Evolutionary conservation across 768 basidiomycete genomes (phyloP).

Genomic region (Boletus vinaceobasis): DNA sequence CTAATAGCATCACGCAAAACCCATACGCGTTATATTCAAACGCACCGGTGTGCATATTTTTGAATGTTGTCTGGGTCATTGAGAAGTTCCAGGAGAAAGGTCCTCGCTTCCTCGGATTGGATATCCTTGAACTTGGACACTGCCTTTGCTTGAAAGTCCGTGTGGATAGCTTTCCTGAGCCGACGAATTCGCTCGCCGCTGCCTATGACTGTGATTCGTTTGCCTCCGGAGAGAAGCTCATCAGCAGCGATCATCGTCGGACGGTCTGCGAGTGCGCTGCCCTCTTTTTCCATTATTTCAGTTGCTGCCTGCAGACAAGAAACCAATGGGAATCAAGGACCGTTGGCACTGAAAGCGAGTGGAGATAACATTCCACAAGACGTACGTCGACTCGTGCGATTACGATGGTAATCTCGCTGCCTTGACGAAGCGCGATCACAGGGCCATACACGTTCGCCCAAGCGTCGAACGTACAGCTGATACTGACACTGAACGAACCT

Average conservation of each 20-base stretch:
- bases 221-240: constrained; percentile 52
- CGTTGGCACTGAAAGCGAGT: background rate
- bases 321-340: background rate
- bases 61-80: constrained; percentile 32
- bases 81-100: constrained; percentile 28
- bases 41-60: constrained; percentile 46
- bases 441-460: constrained; percentile 60
- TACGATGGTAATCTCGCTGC: constrained; percentile 24
- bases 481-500: constrained; percentile 1
- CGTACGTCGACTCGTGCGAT: constrained; percentile 21
- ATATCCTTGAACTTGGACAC: constrained; percentile 43
- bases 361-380: too few species aligned
- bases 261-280: constrained; percentile 47
- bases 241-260: constrained; percentile 51
- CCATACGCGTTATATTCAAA: constrained; percentile 23
- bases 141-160: constrained; percentile 49
- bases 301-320: constrained; percentile 40
- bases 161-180: constrained; percentile 51
- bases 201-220: constrained; percentile 47
- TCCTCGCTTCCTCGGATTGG: constrained; percentile 34
- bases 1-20: background rate
- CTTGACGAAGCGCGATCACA: constrained; percentile 52
- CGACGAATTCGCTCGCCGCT: constrained; percentile 54
- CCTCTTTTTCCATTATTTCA: constrained; percentile 63
- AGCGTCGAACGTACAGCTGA: constrained; percentile 38